These are phyloP conservation scores for Leccinum longicurvipes DNA, from an alignment of 768 basidiomycete species.

Conservation along the genomic window DNA sequence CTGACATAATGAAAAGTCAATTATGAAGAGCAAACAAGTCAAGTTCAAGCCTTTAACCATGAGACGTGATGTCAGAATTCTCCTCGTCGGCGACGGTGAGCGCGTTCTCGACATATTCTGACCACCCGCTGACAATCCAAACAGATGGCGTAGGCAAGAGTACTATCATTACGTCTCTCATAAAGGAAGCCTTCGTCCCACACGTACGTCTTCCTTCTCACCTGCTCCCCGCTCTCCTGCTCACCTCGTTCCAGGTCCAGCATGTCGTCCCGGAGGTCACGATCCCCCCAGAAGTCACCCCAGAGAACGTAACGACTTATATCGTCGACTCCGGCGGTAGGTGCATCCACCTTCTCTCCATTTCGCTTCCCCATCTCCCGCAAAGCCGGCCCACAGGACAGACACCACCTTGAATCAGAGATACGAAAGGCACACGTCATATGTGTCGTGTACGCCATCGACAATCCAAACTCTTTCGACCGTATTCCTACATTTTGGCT, in stretches of 20 bases:
- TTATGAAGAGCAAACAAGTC: constrained; percentile 13
- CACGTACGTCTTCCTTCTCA: constrained; percentile 52
- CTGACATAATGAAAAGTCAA: constrained; percentile 20
- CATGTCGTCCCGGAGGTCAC: constrained; percentile 96
- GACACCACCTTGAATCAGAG: constrained; percentile 87
- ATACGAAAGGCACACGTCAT: constrained; percentile 98
- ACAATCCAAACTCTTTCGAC: constrained; percentile 95
- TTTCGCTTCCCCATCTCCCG: constrained; percentile 9
- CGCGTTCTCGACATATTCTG: constrained; percentile 6
- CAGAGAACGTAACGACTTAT: constrained; percentile 96
- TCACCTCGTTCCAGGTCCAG: constrained; percentile 63
- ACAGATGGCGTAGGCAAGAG: constrained; percentile 97
- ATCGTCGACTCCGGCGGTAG: constrained; percentile 96
- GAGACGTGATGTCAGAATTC: constrained; percentile 91
- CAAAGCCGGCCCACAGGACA: constrained; percentile 81
- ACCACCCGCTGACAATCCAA: constrained; percentile 1
- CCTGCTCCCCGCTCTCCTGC: not conserved
- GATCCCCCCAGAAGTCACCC: constrained; percentile 95
- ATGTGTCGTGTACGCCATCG: constrained; percentile 95
- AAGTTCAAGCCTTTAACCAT: constrained; percentile 38
- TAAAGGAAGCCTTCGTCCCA: constrained; percentile 91
- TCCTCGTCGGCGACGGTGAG: constrained; percentile 92
- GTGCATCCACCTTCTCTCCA: constrained; percentile 24
- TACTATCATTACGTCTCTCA: constrained; percentile 93
- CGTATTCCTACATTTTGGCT: constrained; percentile 98